phyloP scores from a whole-genome alignment of 352 stramenopile genomes.

The Chrysophaeum taylorii region DNA sequence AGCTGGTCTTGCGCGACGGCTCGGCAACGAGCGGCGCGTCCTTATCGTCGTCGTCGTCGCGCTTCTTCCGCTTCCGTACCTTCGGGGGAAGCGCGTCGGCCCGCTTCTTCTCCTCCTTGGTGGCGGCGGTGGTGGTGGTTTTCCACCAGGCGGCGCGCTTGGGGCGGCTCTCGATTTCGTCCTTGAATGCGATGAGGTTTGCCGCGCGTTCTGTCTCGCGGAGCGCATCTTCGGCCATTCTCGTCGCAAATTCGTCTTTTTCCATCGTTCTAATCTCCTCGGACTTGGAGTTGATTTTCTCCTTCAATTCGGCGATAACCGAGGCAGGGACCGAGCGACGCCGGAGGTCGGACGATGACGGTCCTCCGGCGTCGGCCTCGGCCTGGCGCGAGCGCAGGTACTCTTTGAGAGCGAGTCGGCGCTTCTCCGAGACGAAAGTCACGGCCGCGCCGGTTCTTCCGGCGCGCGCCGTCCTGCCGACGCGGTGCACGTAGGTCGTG shows the following conservation, averaged over 20 bases:
- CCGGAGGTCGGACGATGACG: neutral
- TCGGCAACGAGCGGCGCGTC: too few species aligned
- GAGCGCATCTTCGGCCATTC: slow-evolving; percentile 70
- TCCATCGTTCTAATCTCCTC: slow-evolving; percentile 30
- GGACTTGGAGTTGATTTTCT: slow-evolving; percentile 23
- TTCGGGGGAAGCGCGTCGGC: slow-evolving; percentile 22
- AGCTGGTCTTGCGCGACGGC: too few species aligned
- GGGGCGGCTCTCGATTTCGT: slow-evolving; percentile 71
- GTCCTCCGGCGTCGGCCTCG: neutral
- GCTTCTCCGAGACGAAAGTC: slow-evolving; percentile 59
- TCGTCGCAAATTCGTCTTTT: too few species aligned
- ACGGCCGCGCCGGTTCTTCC: slow-evolving; percentile 76
- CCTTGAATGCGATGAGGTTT: slow-evolving; percentile 74
- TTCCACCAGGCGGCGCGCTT: slow-evolving; percentile 81
- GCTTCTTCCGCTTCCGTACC: neutral
- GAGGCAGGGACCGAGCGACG: neutral
- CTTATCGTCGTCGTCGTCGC: neutral
- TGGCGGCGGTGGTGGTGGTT: slow-evolving; percentile 71
- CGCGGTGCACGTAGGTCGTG: slow-evolving; percentile 95
- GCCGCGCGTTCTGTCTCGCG: slow-evolving; percentile 69
- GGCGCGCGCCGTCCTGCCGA: slow-evolving; percentile 92
- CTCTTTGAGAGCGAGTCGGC: slow-evolving; percentile 20
- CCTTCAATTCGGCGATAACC: slow-evolving; percentile 17
- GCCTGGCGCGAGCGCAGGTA: slow-evolving; percentile 17
- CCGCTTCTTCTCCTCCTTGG: slow-evolving; percentile 60